Conservation (phyloP, 2,329 filamentous ascomycete species). For the Nakataea oryzae region DNA sequence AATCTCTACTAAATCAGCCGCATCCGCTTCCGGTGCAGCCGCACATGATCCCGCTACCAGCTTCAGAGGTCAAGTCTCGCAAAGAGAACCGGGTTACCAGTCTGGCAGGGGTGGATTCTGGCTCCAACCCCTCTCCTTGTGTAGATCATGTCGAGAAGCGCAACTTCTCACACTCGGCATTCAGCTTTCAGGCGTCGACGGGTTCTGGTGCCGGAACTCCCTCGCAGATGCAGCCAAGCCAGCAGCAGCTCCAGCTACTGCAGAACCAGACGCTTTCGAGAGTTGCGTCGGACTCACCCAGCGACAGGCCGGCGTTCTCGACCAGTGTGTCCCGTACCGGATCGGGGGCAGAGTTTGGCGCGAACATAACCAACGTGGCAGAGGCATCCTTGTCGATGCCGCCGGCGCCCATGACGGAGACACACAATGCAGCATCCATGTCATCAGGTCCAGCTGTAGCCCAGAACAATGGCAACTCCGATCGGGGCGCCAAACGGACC, state of each 20-base stretch:
- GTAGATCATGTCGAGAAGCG: constrained; percentile 22
- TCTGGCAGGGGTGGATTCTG: constrained; percentile 6
- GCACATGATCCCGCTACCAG: constrained; percentile 17
- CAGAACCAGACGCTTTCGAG: constrained; percentile 7
- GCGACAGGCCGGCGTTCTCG: constrained; percentile 19
- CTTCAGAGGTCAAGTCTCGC: constrained; percentile 28
- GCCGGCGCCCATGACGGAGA: not conserved
- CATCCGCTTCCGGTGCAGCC: constrained; percentile 23
- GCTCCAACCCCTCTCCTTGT: constrained; percentile 8
- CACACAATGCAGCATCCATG: not conserved
- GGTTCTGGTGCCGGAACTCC: not conserved
- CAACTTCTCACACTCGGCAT: constrained; percentile 28
- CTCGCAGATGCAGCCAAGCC: not conserved
- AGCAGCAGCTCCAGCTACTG: constrained; percentile 6
- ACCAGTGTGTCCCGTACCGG: constrained; percentile 17
- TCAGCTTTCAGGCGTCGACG: constrained; percentile 12
- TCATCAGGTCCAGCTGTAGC: not conserved
- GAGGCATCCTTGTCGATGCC: not conserved
- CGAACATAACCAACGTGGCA: constrained; percentile 17
- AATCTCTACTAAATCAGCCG: constrained; percentile 38
- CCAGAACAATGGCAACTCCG: not conserved
- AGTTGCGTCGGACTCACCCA: constrained; percentile 7
- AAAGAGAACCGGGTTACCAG: constrained; percentile 29
- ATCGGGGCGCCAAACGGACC: constrained; percentile 31
- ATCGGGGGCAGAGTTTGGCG: constrained; percentile 19